Evolutionary conservation across 208 protist species (phyloP).

Genomic region (Acanthamoeba royreba): DNA sequence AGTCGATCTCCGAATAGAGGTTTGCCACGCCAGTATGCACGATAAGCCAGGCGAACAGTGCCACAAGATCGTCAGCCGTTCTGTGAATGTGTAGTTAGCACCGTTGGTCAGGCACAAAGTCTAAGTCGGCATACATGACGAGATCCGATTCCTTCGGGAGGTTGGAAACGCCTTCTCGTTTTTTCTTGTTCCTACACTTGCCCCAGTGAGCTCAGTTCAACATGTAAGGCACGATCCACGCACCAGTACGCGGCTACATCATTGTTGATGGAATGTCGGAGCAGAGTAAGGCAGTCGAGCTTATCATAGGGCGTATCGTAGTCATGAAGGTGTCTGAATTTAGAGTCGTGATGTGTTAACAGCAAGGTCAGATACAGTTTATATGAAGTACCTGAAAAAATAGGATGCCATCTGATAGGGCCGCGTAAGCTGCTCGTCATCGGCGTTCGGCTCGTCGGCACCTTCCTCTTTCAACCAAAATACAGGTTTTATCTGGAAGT

Average conservation of each 20-base stretch:
- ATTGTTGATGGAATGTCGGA: conserved; percentile 17
- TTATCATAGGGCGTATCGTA: conserved; percentile 39
- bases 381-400: background rate
- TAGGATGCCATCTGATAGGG: background rate
- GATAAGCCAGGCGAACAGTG: conserved; percentile 20
- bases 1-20: conserved; percentile 34
- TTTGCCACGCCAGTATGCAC: background rate
- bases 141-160: background rate
- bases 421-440: background rate
- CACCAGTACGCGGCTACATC: background rate
- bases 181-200: background rate
- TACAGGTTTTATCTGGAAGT: background rate
- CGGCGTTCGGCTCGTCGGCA: background rate
- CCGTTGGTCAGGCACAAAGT: background rate
- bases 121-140: background rate
- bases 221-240: background rate
- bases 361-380: background rate
- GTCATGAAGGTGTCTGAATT: background rate
- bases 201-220: background rate
- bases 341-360: background rate
- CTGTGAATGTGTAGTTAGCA: background rate
- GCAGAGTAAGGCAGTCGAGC: conserved; percentile 10
- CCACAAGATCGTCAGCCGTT: conserved; percentile 10
- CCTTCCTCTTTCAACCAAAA: background rate
- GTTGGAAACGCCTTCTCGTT: background rate